Base-by-base conservation (phyloP, 2,329 filamentous ascomycete genomes). In the Aspergillus pseudoviridinutans region DNA sequence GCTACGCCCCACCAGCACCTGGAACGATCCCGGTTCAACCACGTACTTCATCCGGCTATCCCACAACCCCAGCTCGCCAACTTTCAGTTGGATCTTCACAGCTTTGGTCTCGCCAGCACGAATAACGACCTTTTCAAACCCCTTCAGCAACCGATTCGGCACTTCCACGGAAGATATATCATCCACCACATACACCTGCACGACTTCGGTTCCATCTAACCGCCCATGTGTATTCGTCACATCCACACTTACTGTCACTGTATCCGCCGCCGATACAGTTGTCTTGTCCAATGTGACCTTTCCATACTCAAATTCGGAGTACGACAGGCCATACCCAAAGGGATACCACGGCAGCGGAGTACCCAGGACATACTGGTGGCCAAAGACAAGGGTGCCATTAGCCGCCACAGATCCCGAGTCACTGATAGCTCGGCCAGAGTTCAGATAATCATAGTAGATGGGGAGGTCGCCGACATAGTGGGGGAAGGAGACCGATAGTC, bases 391-490 rank as follows among this genome's bases (percentile, higher is more conserved):
- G 0, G 83, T 86, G 1, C 86, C 86, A 58, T 89, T 86, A 1
- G 76, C 70, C 54, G 81, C 76, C 1, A 79, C 73, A 0, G 73
- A 71, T 0, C 87, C 87, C 0, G 83, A 78, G 44, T 85, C 80
- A 5, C 79, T 78, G 24, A 69, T 77, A 14, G 73, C 69, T 3
- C 87, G 82, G 0, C 82, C 87, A 0, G 85, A 87, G 74, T 90
- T 90, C 49, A 88, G 76, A 70, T 88, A 87, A 67, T 91, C 87
- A 69, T 91, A 90, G 76, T 87, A 90, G 53, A 87, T 79, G 0
- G 88, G 88, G 0, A 86, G 77, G 1, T 84, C 85, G 25, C 87
- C 87, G 17, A 90, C 82, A 60, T 86, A 83, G 58, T 84, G 80
- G 0, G 88, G 88, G 68, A 91, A 86, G 12, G 83, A 84, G 32